These are phyloP conservation scores for Parasitella parasitica DNA, from an alignment of 371 early-diverging fungal species.

Conservation along the genomic window DNA sequence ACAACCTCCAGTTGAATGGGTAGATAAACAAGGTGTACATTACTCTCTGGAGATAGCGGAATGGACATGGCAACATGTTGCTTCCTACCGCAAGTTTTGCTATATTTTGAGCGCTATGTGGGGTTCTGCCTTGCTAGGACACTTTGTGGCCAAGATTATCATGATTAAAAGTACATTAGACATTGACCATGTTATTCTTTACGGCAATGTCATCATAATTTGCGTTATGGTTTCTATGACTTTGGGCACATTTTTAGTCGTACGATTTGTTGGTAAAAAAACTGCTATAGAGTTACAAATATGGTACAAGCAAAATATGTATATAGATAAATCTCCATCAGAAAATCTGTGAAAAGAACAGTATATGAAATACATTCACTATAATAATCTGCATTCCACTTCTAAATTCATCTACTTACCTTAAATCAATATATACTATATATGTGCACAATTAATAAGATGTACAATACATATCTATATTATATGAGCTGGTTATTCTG, in stretches of 20 bases:
- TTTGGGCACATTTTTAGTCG: background rate
- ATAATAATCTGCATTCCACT: too few species aligned
- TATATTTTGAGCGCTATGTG: constrained; percentile 28
- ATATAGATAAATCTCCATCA: too few species aligned
- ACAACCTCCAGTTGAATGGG: constrained; percentile 15
- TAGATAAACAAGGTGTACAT: constrained; percentile 20
- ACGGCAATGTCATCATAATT: constrained; percentile 30
- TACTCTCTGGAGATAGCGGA: constrained; percentile 17
- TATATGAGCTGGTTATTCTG: too few species aligned
- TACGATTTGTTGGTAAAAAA: background rate
- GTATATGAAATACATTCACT: too few species aligned
- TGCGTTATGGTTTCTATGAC: constrained; percentile 14
- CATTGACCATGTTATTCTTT: constrained; percentile 31
- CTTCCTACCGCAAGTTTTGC: constrained; percentile 1
- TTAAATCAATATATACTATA: too few species aligned
- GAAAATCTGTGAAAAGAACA: too few species aligned
- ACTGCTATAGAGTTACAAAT: background rate
- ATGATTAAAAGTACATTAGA: constrained; percentile 36
- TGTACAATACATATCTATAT: too few species aligned
- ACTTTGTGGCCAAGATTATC: constrained; percentile 34
- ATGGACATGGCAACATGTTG: constrained; percentile 21
- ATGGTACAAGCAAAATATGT: constrained; percentile 8
- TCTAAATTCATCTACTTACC: too few species aligned
- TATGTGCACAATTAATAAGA: too few species aligned
- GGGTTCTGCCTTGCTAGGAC: constrained; percentile 32